Percentiles rank a stretch among this genome's conserved stretches.
Conservation (phyloP, 805 yeast genomes). For the Metschnikowia baotianmanensis region DNA sequence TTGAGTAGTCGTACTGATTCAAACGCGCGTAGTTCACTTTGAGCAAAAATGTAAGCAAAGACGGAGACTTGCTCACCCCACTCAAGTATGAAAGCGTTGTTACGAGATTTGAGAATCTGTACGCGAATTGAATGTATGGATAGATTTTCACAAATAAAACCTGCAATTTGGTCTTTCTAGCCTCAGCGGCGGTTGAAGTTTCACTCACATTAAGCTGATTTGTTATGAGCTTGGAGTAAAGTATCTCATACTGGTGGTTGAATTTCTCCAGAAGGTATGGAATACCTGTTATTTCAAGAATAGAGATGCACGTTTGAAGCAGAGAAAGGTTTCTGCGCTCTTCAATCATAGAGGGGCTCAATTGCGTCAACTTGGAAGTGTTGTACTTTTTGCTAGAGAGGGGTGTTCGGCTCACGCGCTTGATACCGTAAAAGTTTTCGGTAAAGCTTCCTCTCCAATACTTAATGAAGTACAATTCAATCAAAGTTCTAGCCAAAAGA, state of each 20-base stretch:
- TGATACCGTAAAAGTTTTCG: constrained; percentile 89
- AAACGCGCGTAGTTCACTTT: constrained; percentile 66
- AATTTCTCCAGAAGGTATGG: constrained; percentile 72
- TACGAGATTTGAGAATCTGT: constrained; percentile 50
- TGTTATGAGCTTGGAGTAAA: constrained; percentile 58
- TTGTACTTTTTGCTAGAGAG: constrained; percentile 29
- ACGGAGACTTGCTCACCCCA: constrained; percentile 62
- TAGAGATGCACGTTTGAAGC: constrained; percentile 51
- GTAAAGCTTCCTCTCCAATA: constrained; percentile 85
- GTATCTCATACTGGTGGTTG: constrained; percentile 58
- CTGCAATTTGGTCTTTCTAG: constrained; percentile 27
- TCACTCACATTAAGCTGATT: constrained; percentile 36
- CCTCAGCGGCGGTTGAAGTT: constrained; percentile 23
- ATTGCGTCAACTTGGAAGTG: constrained; percentile 33
- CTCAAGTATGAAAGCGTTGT: constrained; percentile 65
- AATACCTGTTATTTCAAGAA: constrained; percentile 59
- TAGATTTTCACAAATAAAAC: constrained; percentile 53
- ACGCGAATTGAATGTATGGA: constrained; percentile 53
- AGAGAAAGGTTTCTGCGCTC: constrained; percentile 49
- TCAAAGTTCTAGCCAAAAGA: constrained; percentile 51
- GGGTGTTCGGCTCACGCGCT: constrained; percentile 49
- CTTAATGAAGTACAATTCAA: constrained; percentile 70
- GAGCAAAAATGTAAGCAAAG: constrained; percentile 58
- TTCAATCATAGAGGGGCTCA: constrained; percentile 45
- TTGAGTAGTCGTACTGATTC: constrained; percentile 47